Evolutionary conservation across 1,284 basidiomycete species (phyloP), one percentile per base, ranked within the genome.

Genomic region (Wallemia hederae): DNA sequence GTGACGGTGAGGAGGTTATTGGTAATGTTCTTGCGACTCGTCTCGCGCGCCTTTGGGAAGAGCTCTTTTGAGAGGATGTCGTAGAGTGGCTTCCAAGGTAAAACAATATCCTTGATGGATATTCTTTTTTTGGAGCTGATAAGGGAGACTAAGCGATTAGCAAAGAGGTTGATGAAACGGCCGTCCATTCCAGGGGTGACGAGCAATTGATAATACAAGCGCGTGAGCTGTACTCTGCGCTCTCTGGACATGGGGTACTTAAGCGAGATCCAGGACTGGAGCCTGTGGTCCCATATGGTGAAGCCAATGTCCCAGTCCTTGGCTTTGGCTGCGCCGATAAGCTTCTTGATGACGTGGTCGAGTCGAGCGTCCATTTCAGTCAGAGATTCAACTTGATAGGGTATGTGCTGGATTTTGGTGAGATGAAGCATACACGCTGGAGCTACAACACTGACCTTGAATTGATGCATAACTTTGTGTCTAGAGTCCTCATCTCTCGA

Each of bases 51-150:
- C 62, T 80, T 85, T 59, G 88, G 77, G 70, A 89, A 91, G 58
- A 92, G 72, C 68, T 92, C 86, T 65, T 81, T 76, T 65, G 78
- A 79, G 17, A 94, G 75, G 24, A 86, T 79, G 61, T 83, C 78
- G 69, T 83, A 89, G 2, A 92, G 74, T 1, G 87, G 83, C 66
- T 80, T 78, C 90, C 90, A 94, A 1, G 86, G 85, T 1, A 96
- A 76, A 62, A 86, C 77, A 70, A 96, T 73, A 69, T 94, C 88
- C 55, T 82, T 75, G 63, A 90, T 79, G 60, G 78, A 76, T 59
- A 91, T 71, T 66, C 82, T 81, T 69, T 80, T 80, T 71, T 82
- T 82, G 60, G 83, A 85, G 80, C 82, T 65, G 77, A 77, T 67
- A 19, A 78, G 68, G 0, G 67, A 65, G 60, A 75, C 74, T 63